phyloP scores from a whole-genome alignment of 1,284 basidiomycete species.

The Fomitopsis palustris region DNA sequence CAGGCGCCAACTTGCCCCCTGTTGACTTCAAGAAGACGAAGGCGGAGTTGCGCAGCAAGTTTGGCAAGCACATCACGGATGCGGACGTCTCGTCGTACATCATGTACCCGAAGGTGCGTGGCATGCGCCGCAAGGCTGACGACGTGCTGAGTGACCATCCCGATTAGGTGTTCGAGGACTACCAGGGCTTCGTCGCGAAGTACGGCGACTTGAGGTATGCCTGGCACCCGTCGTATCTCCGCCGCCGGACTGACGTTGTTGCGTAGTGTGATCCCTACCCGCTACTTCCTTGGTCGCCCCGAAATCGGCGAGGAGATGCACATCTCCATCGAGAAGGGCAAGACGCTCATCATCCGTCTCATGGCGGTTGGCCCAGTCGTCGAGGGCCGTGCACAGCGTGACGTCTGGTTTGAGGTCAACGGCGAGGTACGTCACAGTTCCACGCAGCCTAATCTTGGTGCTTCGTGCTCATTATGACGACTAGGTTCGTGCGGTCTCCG shows the following conservation, averaged over 20 bases:
- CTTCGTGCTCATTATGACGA: neutral
- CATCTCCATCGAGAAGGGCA: slow-evolving; percentile 95
- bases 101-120: slow-evolving; percentile 87
- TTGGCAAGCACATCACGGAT: slow-evolving; percentile 92
- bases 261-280: slow-evolving; percentile 85
- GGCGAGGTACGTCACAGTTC: slow-evolving; percentile 63
- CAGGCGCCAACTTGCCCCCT: slow-evolving; percentile 84
- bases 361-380: slow-evolving; percentile 95
- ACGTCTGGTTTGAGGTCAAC: slow-evolving; percentile 99
- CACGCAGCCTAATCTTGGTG: neutral
- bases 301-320: slow-evolving; percentile 94
- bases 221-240: neutral
- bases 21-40: slow-evolving; percentile 97
- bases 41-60: slow-evolving; percentile 88
- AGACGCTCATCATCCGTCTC: slow-evolving; percentile 94
- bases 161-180: slow-evolving; percentile 94
- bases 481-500: slow-evolving; percentile 86
- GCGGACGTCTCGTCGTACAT: slow-evolving; percentile 93
- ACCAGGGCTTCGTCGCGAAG: slow-evolving; percentile 90
- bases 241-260: neutral
- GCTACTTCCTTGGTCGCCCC: slow-evolving; percentile 95
- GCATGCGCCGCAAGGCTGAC: slow-evolving; percentile 1
- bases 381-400: slow-evolving; percentile 86
- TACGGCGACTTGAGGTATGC: slow-evolving; percentile 89
- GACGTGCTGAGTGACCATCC: slow-evolving; percentile 8